phyloP scores from a whole-genome alignment of 78 protist species.

The Tieghemostelium lacteum region DNA sequence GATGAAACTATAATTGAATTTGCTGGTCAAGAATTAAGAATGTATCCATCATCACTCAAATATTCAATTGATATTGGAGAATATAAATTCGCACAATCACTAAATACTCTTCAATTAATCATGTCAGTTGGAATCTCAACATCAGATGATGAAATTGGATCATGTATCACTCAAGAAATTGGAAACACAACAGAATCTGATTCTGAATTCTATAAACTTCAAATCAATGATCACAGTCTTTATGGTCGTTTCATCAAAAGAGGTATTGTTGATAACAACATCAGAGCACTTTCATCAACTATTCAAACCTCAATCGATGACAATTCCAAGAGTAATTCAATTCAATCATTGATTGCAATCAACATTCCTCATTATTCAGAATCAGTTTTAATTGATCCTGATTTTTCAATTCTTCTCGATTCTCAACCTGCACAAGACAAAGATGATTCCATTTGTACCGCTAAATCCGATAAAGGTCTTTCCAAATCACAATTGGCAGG shows the following conservation, averaged over 20 bases:
- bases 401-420: neutral
- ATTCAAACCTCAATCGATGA: neutral
- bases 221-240: slow-evolving; percentile 12
- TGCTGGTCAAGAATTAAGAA: slow-evolving; percentile 3
- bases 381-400: neutral
- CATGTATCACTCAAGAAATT: neutral
- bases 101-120: slow-evolving; percentile 13
- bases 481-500: slow-evolving; percentile 4
- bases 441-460: neutral
- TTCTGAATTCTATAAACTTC: slow-evolving; percentile 9
- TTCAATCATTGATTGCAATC: neutral
- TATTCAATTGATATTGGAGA: slow-evolving; percentile 12
- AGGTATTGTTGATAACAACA: slow-evolving; percentile 10
- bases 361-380: neutral
- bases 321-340: neutral
- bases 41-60: slow-evolving; percentile 42
- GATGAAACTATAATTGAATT: slow-evolving; percentile 8
- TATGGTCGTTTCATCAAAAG: slow-evolving; percentile 18
- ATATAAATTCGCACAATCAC: neutral
- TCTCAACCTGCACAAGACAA: neutral
- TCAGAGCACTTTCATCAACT: neutral
- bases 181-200: neutral
- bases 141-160: neutral
- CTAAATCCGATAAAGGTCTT: neutral
- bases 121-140: slow-evolving; percentile 27